Conservation (phyloP, 148 eudicot genomes). For the Arbutus unedo region DNA sequence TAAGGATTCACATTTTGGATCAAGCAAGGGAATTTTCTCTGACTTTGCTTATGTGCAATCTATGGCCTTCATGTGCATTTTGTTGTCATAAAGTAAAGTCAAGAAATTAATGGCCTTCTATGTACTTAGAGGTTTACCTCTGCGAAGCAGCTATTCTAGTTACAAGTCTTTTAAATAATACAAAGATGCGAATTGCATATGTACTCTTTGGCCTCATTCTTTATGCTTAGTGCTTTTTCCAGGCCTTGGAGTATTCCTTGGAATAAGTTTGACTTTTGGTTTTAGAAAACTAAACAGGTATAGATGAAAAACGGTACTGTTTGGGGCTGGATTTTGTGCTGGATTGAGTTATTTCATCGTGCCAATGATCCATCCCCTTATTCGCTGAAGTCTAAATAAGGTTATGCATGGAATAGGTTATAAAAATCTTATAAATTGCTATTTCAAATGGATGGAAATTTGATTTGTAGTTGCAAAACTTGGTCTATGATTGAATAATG, state of each 20-base stretch:
- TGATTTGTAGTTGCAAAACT: background rate
- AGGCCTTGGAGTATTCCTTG: background rate
- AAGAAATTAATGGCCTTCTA: background rate
- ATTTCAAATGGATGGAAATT: background rate
- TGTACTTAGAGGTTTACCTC: background rate
- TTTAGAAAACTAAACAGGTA: background rate
- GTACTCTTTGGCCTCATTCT: background rate
- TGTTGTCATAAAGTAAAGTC: background rate
- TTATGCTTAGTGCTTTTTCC: background rate
- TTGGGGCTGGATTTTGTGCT: slow-evolving; percentile 1
- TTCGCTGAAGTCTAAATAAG: background rate
- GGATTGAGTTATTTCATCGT: background rate
- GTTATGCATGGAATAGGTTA: background rate
- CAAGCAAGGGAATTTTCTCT: background rate
- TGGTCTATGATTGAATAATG: background rate
- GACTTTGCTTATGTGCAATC: background rate
- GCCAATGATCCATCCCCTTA: background rate
- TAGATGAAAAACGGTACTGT: background rate
- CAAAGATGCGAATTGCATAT: background rate
- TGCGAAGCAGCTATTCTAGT: slow-evolving; percentile 9
- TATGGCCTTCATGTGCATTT: background rate
- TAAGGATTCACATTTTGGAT: background rate
- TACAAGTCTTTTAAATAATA: background rate
- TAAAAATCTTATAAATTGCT: background rate
- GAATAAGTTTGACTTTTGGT: background rate